phyloP scores from a whole-genome alignment of 805 yeast genomes.

The Pichia insulana region DNA sequence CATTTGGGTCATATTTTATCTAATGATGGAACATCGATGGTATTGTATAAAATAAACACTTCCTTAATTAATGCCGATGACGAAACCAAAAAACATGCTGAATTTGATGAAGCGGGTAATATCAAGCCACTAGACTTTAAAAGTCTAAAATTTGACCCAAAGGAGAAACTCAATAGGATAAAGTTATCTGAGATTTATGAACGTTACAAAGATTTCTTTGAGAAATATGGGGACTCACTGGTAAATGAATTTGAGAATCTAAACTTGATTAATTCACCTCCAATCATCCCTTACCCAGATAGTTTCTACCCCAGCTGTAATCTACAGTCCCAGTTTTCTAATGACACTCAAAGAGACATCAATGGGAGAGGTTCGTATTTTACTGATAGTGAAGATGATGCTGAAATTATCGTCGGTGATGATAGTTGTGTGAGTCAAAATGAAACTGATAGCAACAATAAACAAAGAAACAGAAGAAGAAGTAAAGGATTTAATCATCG shows the following conservation, averaged over 20 bases:
- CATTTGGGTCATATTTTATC: slow-evolving; percentile 47
- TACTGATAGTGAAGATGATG: slow-evolving; percentile 7
- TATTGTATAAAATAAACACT: slow-evolving; percentile 30
- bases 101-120: slow-evolving; percentile 26
- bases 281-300: too few species aligned
- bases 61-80: slow-evolving; percentile 30
- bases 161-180: slow-evolving; percentile 26
- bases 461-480: too few species aligned
- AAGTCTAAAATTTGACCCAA: slow-evolving; percentile 24
- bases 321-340: too few species aligned
- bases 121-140: slow-evolving; percentile 26
- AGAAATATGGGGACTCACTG: neutral
- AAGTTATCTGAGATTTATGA: slow-evolving; percentile 22
- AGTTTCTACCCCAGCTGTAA: too few species aligned
- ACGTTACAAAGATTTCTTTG: slow-evolving; percentile 1
- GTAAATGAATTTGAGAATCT: neutral
- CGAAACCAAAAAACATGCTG: slow-evolving; percentile 24
- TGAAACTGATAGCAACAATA: too few species aligned
- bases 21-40: slow-evolving; percentile 43
- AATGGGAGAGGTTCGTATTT: slow-evolving; percentile 10
- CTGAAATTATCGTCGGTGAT: neutral
- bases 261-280: neutral
- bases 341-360: too few species aligned
- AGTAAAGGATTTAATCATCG: too few species aligned
- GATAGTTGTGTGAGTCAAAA: neutral